Evolutionary conservation across 768 basidiomycete species (phyloP), one percentile per base, ranked within the genome.

Genomic region (Phaeotremella skinneri): DNA sequence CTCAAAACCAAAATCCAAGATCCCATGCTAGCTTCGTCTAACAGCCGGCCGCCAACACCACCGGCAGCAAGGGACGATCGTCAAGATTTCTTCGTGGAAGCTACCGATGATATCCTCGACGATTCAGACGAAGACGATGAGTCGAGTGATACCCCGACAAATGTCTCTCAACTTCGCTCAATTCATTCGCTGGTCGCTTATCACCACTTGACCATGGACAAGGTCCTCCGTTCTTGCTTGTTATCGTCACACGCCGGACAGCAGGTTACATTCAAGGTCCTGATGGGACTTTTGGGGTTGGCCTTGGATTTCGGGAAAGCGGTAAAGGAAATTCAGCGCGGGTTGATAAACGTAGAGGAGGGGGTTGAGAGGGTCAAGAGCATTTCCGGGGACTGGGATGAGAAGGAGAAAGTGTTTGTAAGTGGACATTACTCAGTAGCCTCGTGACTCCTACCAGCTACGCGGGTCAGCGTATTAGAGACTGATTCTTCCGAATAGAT

Each of bases 301-400:
- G 53, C 69, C 13, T 43, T 73, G 49, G 69, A 73, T 47, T 29
- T 70, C n/a, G 71, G 67, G 5, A 73, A 73, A 32, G 31, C 58
- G 14, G 49, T 73, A 34, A 70, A 70, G 20, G 59, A 66, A 57
- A 30, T 69, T 26, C 52, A 67, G 37, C 29, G 60, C 23, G 54
- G 68, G 7, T n/a, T 39, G 37, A 42, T 59, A 14, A 60, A 41
- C 1, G 32, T 41, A 32, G 27, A 57, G 20, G 59, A 59, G 2
- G 71, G 61, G 3, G 23, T 23, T 25, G 63, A 66, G 55, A 60
- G 47, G 45, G 41, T 68, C 2, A 25, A 30, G 27, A 42, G 16
- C 16, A 48, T 70, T 13, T 31, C 47, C 16, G 30, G 42, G 20
- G 68, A 69, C 49, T 72, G 67, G 68, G 41, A 60, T 4, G 70